These are phyloP conservation scores for Wolfiporia cocos DNA, from an alignment of 1,284 basidiomycete genomes.

Conservation along the genomic window DNA sequence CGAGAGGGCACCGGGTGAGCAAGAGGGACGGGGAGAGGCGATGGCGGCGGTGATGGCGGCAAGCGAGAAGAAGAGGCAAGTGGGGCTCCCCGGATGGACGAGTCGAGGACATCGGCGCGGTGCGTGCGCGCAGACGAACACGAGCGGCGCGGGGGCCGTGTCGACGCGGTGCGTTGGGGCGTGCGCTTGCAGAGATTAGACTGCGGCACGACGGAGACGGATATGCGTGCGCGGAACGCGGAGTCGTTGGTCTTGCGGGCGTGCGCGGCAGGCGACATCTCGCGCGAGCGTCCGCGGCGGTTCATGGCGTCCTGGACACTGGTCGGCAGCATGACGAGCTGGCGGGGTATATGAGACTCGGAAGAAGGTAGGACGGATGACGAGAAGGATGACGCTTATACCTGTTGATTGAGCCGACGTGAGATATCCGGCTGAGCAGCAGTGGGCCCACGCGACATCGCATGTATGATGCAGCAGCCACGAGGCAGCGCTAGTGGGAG, in stretches of 20 bases:
- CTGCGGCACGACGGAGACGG: constrained; percentile 6
- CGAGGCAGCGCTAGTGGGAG: constrained; percentile 14
- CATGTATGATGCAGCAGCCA: constrained; percentile 14
- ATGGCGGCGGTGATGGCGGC: constrained; percentile 12
- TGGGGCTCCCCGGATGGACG: constrained; percentile 8
- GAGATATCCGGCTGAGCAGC: constrained; percentile 10
- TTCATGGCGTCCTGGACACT: constrained; percentile 17
- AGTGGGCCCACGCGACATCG: constrained; percentile 14
- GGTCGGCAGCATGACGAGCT: constrained; percentile 9
- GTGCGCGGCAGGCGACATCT: constrained; percentile 21
- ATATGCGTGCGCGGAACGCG: constrained; percentile 6
- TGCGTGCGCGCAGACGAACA: constrained; percentile 3
- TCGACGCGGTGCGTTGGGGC: constrained; percentile 7
- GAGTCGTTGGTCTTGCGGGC: constrained; percentile 12
- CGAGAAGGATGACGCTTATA: constrained; percentile 18
- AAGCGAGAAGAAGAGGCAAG: constrained; percentile 19
- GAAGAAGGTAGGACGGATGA: constrained; percentile 14
- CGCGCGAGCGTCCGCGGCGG: constrained; percentile 23
- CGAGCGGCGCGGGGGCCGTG: constrained; percentile 4
- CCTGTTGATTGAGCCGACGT: constrained; percentile 10
- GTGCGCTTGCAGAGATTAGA: constrained; percentile 9
- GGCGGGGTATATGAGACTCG: constrained; percentile 11
- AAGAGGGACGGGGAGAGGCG: constrained; percentile 10
- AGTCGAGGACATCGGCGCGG: constrained; percentile 9
- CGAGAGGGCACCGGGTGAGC: constrained; percentile 16